Evolutionary conservation across 805 yeast species (phyloP).

Genomic region (Candida loeiensis): DNA sequence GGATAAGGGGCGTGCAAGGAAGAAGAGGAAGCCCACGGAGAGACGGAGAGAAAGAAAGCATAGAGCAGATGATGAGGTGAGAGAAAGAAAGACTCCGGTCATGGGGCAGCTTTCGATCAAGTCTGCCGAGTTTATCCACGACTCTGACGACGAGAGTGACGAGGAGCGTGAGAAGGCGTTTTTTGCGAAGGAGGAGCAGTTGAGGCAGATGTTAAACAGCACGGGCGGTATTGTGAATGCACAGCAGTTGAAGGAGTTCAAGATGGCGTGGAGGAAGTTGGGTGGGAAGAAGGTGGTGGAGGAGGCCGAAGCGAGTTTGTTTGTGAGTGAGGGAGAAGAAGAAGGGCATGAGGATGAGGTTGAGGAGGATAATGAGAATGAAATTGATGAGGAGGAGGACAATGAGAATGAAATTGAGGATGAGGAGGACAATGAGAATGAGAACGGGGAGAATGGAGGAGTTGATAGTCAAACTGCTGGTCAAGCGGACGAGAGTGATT

Average conservation of each 20-base stretch:
- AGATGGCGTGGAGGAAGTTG: conserved; percentile 27
- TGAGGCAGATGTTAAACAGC: conserved; percentile 37
- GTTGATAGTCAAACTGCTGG: too few relatives aligned
- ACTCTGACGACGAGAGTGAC: conserved; percentile 64
- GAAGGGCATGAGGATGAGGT: conserved; percentile 1
- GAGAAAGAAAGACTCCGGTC: conserved; percentile 16
- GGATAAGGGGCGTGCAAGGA: conserved; percentile 18
- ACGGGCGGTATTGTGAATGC: conserved; percentile 39
- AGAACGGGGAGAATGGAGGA: conserved; percentile 8
- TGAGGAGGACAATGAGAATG: conserved; percentile 10
- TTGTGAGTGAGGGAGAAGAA: conserved; percentile 10
- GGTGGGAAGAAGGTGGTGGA: conserved; percentile 16
- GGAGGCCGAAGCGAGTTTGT: conserved; percentile 11
- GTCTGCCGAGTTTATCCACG: conserved; percentile 54
- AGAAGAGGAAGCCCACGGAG: conserved; percentile 16
- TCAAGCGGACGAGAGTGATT: conserved; percentile 7
- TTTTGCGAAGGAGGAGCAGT: conserved; percentile 52
- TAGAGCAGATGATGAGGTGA: too few relatives aligned
- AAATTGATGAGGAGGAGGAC: too few relatives aligned
- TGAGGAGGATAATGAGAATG: too few relatives aligned
- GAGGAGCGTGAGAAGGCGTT: conserved; percentile 51
- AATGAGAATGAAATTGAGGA: conserved; percentile 12
- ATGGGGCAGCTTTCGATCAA: conserved; percentile 31
- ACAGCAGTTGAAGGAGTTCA: conserved; percentile 30
- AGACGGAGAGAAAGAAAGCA: conserved; percentile 10